A percentile compares a stretch with the other conserved stretches of the same genome.
phyloP scores from a whole-genome alignment of 768 basidiomycete species.

The Tylopilus balloui region DNA sequence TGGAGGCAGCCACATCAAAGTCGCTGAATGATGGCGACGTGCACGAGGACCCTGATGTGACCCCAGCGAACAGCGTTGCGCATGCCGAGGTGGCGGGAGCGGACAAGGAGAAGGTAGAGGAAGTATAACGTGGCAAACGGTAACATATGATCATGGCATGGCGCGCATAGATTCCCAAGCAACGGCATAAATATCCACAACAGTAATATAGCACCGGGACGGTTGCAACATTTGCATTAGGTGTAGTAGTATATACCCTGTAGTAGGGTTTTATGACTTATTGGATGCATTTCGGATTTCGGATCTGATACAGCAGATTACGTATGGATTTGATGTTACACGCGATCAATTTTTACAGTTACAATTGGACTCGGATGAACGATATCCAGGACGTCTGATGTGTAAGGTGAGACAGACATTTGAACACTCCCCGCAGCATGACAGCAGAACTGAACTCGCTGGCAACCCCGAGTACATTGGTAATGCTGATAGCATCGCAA shows the following conservation, averaged over 20 bases:
- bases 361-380: too few species aligned
- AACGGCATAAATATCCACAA: not conserved
- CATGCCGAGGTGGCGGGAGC: not conserved
- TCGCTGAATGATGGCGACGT: not conserved
- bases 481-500: too few species aligned
- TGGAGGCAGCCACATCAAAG: slow-evolving; percentile 23
- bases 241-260: not conserved
- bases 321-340: too few species aligned
- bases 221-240: not conserved
- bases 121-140: not conserved
- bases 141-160: not conserved
- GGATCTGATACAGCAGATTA: too few species aligned
- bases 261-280: not conserved
- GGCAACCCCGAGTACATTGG: too few species aligned
- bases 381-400: too few species aligned
- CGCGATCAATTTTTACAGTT: too few species aligned
- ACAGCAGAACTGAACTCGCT: too few species aligned
- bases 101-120: not conserved
- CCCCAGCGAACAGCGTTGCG: not conserved
- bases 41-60: not conserved
- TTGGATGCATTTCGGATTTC: too few species aligned
- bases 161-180: slow-evolving; percentile 2
- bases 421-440: too few species aligned
- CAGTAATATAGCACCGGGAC: not conserved
- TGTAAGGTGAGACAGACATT: too few species aligned